Evolutionary conservation across 2,329 filamentous ascomycete genomes (phyloP).

Genomic region (Aureobasidium sp.): DNA sequence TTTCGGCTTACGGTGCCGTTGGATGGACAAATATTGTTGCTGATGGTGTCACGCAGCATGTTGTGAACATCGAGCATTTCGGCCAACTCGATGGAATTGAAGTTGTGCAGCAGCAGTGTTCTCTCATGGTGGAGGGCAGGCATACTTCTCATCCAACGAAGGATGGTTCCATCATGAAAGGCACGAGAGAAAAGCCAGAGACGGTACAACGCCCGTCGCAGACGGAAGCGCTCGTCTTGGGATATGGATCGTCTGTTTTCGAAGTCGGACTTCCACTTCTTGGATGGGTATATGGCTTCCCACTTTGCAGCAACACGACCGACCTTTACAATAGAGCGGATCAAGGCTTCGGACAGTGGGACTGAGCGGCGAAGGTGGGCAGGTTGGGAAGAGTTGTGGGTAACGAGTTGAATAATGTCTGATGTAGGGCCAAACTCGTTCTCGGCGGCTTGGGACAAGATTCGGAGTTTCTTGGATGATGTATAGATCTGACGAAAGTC

Average conservation of each 20-base stretch:
- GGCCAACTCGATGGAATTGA: constrained; percentile 47
- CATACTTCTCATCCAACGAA: constrained; percentile 44
- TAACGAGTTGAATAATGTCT: constrained; percentile 53
- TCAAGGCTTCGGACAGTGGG: constrained; percentile 47
- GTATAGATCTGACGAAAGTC: constrained; percentile 48
- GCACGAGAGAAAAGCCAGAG: constrained; percentile 54
- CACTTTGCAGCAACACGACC: constrained; percentile 51
- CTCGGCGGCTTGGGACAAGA: constrained; percentile 48
- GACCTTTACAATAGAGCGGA: constrained; percentile 48
- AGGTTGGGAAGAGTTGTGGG: constrained; percentile 53
- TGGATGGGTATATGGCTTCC: constrained; percentile 55
- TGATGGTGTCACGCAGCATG: constrained; percentile 50
- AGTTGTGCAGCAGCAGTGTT: constrained; percentile 52
- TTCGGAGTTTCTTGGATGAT: constrained; percentile 47
- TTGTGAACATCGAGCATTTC: constrained; percentile 53
- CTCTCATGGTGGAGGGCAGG: constrained; percentile 44
- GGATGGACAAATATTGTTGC: constrained; percentile 53
- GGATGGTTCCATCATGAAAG: constrained; percentile 48
- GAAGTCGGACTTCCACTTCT: constrained; percentile 55
- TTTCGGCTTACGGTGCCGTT: constrained; percentile 54
- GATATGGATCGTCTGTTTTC: constrained; percentile 49
- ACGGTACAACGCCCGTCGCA: constrained; percentile 53
- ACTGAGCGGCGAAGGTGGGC: constrained; percentile 48
- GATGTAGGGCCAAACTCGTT: constrained; percentile 51
- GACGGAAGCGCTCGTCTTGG: constrained; percentile 40